phyloP scores from a whole-genome alignment of 129 eudicot species.

The Arctium minus region DNA sequence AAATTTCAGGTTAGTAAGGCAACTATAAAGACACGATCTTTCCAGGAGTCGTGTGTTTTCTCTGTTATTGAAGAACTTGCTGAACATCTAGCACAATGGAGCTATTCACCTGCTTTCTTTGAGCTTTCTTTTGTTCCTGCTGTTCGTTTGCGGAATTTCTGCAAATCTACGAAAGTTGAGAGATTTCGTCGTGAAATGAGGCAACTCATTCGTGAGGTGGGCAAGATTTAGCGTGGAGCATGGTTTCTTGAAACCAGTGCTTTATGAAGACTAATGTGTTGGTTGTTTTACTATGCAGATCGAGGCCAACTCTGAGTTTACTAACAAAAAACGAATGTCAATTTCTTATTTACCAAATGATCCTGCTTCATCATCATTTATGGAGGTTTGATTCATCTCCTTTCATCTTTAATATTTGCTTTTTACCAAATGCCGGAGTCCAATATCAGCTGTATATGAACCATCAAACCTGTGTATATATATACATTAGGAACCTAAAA shows the following conservation, averaged over 20 bases:
- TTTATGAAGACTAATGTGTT: conserved; percentile 1
- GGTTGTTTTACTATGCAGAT: conserved; percentile 46
- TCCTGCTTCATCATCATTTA: conserved; percentile 60
- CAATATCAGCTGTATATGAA: no score
- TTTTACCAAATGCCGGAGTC: neutral
- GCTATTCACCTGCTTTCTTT: conserved; percentile 82
- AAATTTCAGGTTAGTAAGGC: conserved; percentile 69
- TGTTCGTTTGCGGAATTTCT: conserved; percentile 74
- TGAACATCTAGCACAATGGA: conserved; percentile 97
- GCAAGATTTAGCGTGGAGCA: neutral
- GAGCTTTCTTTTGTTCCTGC: conserved; percentile 85
- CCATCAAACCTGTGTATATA: no score
- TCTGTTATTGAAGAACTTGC: conserved; percentile 80
- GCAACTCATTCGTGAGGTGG: conserved; percentile 77
- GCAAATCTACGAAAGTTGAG: conserved; percentile 84
- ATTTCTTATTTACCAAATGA: conserved; percentile 73
- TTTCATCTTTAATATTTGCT: neutral
- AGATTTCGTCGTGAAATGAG: conserved; percentile 84
- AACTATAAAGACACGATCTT: conserved; percentile 69
- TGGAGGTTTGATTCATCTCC: conserved; percentile 58
- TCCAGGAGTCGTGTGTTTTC: conserved; percentile 84
- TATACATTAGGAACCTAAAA: no score
- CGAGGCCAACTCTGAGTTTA: conserved; percentile 76
- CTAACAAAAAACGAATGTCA: conserved; percentile 56
- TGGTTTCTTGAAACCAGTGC: conserved; percentile 4